Conservation (phyloP, 2,329 filamentous ascomycete genomes). For the Aspergillus tubingensis region DNA sequence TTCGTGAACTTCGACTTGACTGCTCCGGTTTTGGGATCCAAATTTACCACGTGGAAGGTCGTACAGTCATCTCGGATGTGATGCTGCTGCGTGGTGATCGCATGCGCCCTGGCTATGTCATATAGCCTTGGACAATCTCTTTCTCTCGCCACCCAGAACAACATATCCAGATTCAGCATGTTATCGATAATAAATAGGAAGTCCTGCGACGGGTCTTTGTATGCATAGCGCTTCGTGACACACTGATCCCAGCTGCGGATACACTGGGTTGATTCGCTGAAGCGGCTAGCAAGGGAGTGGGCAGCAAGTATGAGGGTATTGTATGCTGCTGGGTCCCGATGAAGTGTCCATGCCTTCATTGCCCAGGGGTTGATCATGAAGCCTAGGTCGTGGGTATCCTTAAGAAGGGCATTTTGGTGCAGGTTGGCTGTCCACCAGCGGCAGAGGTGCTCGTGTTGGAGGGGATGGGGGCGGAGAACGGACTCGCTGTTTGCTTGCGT, state of each 20-base stretch:
- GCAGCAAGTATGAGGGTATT: conserved; percentile 36
- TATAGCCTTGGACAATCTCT: conserved; percentile 26
- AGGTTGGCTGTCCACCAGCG: conserved; percentile 48
- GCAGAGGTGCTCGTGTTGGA: conserved; percentile 30
- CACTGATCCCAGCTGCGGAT: conserved; percentile 51
- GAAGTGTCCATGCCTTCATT: conserved; percentile 51
- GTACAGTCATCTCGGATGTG: conserved; percentile 41
- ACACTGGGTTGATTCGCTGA: conserved; percentile 34
- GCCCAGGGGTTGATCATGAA: conserved; percentile 57
- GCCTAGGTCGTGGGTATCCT: conserved; percentile 57
- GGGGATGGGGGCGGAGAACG: neutral
- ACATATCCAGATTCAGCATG: conserved; percentile 46
- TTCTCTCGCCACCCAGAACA: conserved; percentile 42
- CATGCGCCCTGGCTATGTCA: conserved; percentile 36
- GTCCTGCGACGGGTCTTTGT: conserved; percentile 37
- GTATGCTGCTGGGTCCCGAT: conserved; percentile 39
- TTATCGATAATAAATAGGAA: conserved; percentile 49
- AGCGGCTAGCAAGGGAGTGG: conserved; percentile 42
- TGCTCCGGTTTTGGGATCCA: conserved; percentile 46
- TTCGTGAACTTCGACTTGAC: conserved; percentile 28
- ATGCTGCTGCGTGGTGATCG: conserved; percentile 41
- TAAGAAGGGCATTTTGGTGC: conserved; percentile 44
- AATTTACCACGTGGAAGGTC: conserved; percentile 35
- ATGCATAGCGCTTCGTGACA: conserved; percentile 31
- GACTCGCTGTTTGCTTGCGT: too few relatives aligned